These are phyloP conservation scores for Zizania palustris DNA, from an alignment of 202 grass and related monocot species.

Conservation along the genomic window DNA sequence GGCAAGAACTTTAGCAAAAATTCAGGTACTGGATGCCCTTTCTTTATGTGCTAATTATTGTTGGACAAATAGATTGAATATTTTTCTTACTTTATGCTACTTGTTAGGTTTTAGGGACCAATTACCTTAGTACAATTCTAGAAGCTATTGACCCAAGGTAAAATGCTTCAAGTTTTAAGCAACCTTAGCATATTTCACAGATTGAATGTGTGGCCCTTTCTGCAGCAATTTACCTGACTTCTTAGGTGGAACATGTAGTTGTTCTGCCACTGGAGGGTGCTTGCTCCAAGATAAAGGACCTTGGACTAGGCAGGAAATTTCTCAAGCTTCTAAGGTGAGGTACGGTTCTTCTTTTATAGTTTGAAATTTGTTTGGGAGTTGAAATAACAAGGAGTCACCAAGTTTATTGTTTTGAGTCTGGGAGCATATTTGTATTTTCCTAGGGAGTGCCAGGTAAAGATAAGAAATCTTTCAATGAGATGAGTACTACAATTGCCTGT, in stretches of 20 bases:
- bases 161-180: constrained; percentile 34
- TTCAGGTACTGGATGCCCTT: constrained; percentile 58
- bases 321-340: constrained; percentile 63
- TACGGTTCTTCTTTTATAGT: constrained; percentile 39
- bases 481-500: constrained; percentile 25
- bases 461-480: constrained; percentile 46
- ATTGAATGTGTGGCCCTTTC: constrained; percentile 39
- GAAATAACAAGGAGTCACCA: constrained; percentile 5
- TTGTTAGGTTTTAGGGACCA: constrained; percentile 75
- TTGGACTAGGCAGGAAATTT: constrained; percentile 67
- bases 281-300: constrained; percentile 87
- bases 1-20: constrained; percentile 77
- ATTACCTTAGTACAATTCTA: constrained; percentile 63
- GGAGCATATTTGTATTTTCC: constrained; percentile 35
- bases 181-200: constrained; percentile 24
- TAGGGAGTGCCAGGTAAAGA: constrained; percentile 59
- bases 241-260: constrained; percentile 82
- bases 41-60: constrained; percentile 29
- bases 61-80: constrained; percentile 33
- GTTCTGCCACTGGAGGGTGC: constrained; percentile 73
- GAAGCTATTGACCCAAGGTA: constrained; percentile 89
- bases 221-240: constrained; percentile 92
- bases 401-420: constrained; percentile 21
- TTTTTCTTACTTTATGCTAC: constrained; percentile 29
- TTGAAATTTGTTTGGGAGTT: constrained; percentile 24